These are phyloP conservation scores for Hemileia vastatrix DNA, from an alignment of 1,284 basidiomycete species.

Conservation along the genomic window DNA sequence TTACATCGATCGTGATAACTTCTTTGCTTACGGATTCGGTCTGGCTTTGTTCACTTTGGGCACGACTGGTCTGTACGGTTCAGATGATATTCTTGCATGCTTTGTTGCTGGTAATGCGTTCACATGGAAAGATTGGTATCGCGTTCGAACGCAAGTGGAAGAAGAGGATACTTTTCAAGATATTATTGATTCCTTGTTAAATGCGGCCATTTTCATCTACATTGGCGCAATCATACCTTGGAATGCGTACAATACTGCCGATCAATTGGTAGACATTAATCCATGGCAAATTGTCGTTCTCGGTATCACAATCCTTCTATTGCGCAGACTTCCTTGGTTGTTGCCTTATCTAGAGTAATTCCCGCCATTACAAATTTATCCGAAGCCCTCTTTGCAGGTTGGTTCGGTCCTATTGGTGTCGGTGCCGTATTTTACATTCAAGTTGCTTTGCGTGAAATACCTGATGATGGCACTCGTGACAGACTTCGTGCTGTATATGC, in stretches of 20 bases:
- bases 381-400: conserved; percentile 44
- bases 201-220: conserved; percentile 47
- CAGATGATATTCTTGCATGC: conserved; percentile 46
- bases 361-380: conserved; percentile 36
- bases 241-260: conserved; percentile 28
- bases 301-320: conserved; percentile 46
- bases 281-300: conserved; percentile 45
- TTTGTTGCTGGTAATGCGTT: conserved; percentile 45
- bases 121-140: conserved; percentile 48
- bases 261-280: conserved; percentile 36
- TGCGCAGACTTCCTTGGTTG: conserved; percentile 42
- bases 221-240: conserved; percentile 46
- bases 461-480: conserved; percentile 45
- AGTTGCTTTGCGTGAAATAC: conserved; percentile 48
- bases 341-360: conserved; percentile 35
- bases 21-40: conserved; percentile 44
- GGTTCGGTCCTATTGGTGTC: conserved; percentile 47
- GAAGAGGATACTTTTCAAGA: conserved; percentile 52
- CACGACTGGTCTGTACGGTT: conserved; percentile 46
- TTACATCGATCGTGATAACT: conserved; percentile 44
- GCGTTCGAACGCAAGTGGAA: conserved; percentile 46
- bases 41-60: conserved; percentile 46
- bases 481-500: conserved; percentile 46
- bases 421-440: conserved; percentile 50
- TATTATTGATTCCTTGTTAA: conserved; percentile 51